These are phyloP conservation scores for Phalaenopsis aphrodite DNA, from an alignment of 106 monocot genomes.

Conservation along the genomic window DNA sequence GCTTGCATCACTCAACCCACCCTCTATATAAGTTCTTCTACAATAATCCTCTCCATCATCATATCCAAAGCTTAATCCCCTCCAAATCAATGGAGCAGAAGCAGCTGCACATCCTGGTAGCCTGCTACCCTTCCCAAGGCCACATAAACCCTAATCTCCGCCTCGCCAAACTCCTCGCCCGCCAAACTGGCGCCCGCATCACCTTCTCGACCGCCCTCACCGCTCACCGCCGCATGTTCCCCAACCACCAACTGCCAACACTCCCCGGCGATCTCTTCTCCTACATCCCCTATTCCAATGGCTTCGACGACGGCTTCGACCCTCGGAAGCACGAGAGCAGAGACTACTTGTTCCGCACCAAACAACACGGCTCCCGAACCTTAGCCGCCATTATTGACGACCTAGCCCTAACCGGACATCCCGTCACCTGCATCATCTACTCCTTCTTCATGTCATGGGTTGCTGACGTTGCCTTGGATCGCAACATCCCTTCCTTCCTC, in stretches of 20 bases:
- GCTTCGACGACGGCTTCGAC: constrained; percentile 18
- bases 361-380: constrained; percentile 6
- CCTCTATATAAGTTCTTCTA: too few species aligned
- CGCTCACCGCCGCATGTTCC: neutral
- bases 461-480: neutral
- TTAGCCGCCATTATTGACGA: constrained; percentile 18
- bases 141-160: constrained; percentile 1
- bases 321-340: constrained; percentile 9
- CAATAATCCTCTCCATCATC: too few species aligned
- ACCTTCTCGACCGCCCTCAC: constrained; percentile 1
- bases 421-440: constrained; percentile 35
- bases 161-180: constrained; percentile 1
- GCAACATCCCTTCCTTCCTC: constrained; percentile 24
- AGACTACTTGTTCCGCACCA: neutral
- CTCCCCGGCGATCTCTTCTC: neutral
- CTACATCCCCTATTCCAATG: constrained; percentile 4
- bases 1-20: too few species aligned
- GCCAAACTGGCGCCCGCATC: neutral
- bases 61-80: too few species aligned
- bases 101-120: neutral
- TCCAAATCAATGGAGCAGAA: too few species aligned
- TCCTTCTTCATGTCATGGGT: constrained; percentile 31
- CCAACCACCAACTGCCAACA: neutral
- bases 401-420: constrained; percentile 13
- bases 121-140: neutral